Base-by-base conservation (phyloP, 2,329 filamentous ascomycete genomes). In the Cladorrhinum sp. region DNA sequence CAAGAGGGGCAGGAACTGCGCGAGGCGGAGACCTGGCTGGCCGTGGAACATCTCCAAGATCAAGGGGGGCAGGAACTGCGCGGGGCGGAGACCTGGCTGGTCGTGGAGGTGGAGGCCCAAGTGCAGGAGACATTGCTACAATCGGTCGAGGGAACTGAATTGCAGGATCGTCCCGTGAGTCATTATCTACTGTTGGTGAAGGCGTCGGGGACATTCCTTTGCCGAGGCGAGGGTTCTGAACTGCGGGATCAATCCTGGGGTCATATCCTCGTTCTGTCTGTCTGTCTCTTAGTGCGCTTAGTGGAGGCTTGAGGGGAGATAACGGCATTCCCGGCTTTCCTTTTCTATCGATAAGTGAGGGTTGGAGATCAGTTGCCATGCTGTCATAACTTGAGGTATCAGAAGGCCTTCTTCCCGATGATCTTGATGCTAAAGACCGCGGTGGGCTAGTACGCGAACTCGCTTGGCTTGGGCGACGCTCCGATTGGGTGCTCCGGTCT, bases 401-500 rank as follows among this genome's bases (percentile, higher is more conserved):
- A 2, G 77, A 79, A 9, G 75, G 75, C 38, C 78, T 76, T 27
- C 75, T 73, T 16, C 74, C 71, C 13, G 68, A 68, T 13, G 68
- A 68, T 50, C 70, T 63, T 9, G 70, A 67, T 9, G 65, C 67
- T 4, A 72, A 68, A 1, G 79, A 81, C 16, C 75, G 73, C 7
- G 84, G 79, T 2, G 84, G 80, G 64, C 82, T 87, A 2, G 85
- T 85, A 48, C 72, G 73, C 7, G 87, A 88, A 68, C 87, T 90
- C 1, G 81, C 76, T 62, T 83, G 82, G 67, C 85, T 85, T 1
- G 74, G 75, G n/a, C 74, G 74, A 58, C 85, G 67, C n/a, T 68
- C 65, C 22, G 60, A 60, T 24, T 63, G 64, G 56, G 64, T 62
- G 61, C 67, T 88, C 41, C 79, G 82, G 0, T 79, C 81, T 1